Percentiles rank a stretch among this genome's conserved stretches.
Evolutionary conservation across 306 rosid genomes (phyloP).

Genomic region (Quercus wislizeni): DNA sequence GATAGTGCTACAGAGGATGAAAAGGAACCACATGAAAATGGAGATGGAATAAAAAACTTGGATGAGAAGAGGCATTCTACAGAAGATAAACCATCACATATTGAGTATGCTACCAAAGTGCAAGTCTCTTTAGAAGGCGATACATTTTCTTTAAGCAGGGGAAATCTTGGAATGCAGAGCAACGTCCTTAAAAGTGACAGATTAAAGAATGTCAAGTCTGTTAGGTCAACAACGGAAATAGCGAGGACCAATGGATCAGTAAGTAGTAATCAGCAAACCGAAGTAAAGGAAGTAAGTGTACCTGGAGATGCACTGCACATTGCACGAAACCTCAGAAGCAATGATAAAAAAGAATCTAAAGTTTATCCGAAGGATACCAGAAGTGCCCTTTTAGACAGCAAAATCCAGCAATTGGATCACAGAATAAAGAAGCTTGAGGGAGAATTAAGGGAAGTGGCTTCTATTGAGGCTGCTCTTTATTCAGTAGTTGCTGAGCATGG

Average conservation of each 20-base stretch:
- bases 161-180: slow-evolving; percentile 34
- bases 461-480: slow-evolving; percentile 84
- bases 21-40: slow-evolving; percentile 18
- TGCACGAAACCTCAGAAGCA: slow-evolving; percentile 43
- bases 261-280: slow-evolving; percentile 38
- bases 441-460: slow-evolving; percentile 95
- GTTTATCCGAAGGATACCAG: slow-evolving; percentile 70
- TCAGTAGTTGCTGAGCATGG: slow-evolving; percentile 97
- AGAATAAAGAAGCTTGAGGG: slow-evolving; percentile 87
- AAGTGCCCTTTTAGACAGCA: slow-evolving; percentile 56
- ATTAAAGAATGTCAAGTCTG: slow-evolving; percentile 72
- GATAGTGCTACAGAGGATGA: slow-evolving; percentile 29
- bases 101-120: slow-evolving; percentile 29
- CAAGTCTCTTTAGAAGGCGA: slow-evolving; percentile 27
- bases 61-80: slow-evolving; percentile 30
- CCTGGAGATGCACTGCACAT: slow-evolving; percentile 48
- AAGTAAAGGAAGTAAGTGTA: slow-evolving; percentile 40
- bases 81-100: slow-evolving; percentile 39
- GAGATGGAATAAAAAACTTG: slow-evolving; percentile 23
- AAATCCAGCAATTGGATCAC: slow-evolving; percentile 67
- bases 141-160: slow-evolving; percentile 24
- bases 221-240: slow-evolving; percentile 68
- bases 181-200: slow-evolving; percentile 44
- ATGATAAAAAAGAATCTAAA: slow-evolving; percentile 65
- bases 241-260: slow-evolving; percentile 42